A percentile compares a stretch with the other conserved stretches of the same genome.
These are phyloP conservation scores for Coniferiporia sulphurascens DNA, from an alignment of 1,284 basidiomycete genomes.

Conservation along the genomic window DNA sequence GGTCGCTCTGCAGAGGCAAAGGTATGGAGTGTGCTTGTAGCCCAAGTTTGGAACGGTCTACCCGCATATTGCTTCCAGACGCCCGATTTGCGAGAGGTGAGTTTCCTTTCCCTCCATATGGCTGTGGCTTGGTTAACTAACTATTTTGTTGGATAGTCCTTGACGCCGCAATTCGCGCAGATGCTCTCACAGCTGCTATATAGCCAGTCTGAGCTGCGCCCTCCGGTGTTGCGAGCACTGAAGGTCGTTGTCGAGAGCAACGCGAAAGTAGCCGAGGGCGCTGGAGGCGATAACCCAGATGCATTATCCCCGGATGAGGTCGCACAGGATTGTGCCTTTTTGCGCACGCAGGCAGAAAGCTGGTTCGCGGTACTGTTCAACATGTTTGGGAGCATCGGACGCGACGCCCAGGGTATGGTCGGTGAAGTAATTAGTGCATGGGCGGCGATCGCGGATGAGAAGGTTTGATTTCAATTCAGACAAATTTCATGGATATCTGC, in stretches of 20 bases:
- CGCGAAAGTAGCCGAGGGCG: constrained; percentile 7
- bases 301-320: constrained; percentile 47
- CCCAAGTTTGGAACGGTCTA: constrained; percentile 92
- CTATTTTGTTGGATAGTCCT: constrained; percentile 40
- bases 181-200: constrained; percentile 92
- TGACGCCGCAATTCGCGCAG: constrained; percentile 74
- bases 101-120: constrained; percentile 9
- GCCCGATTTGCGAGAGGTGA: constrained; percentile 52
- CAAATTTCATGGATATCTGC: not conserved
- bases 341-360: constrained; percentile 80
- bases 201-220: constrained; percentile 79
- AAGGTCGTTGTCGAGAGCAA: constrained; percentile 80
- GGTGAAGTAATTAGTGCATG: constrained; percentile 88
- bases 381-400: constrained; percentile 83
- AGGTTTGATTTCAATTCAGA: constrained; percentile 35
- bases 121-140: constrained; percentile 14
- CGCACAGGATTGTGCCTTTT: constrained; percentile 63
- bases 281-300: constrained; percentile 26
- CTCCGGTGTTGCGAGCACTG: constrained; percentile 78
- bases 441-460: constrained; percentile 73
- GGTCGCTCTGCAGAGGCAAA: constrained; percentile 82
- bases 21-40: constrained; percentile 88
- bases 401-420: constrained; percentile 78
- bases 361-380: constrained; percentile 96
- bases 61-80: constrained; percentile 75